Evolutionary conservation across 2,329 filamentous ascomycete genomes (phyloP), one percentile per base, ranked within the genome.

Genomic region (Biscogniauxia mediterranea): DNA sequence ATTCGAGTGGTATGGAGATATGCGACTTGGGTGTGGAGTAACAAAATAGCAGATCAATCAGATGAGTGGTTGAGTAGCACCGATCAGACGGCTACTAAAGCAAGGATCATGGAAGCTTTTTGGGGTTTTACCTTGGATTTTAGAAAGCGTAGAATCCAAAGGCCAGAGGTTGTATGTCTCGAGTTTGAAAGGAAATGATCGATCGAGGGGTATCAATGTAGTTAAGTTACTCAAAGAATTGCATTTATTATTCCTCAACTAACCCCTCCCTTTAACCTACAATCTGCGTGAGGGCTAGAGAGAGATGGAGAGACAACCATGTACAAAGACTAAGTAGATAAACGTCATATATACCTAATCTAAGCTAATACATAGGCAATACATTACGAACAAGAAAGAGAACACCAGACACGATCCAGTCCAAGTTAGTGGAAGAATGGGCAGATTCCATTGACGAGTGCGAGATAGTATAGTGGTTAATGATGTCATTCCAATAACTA

Each of bases 51-150:
- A 26, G 19, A 52, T 21, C 51, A 52, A 21, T 13, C 19, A 23
- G 9, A 52, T 23, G 20, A 11, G 7, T 51, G 7, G 19, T 51
- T 21, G 13, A 21, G 49, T 51, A 8, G 26, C 28, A 32, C n/a
- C 28, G 54, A 55, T 55, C 54, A 46, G 28, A 42, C 54, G 54
- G 32, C 21, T 15, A 20, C 54, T 56, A 28, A 32, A 56, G 42
- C 54, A 56, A 20, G 54, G 54, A 56, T 56, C 26, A 20, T 19
- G 20, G 38, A 49, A 26, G 51, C 19, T 52, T 32, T 9, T 13
- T 13, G 23, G 23, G 23, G 28, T 9, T 32, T 13, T 32, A 9
- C 7, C 28, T 32, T 32, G 28, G 28, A 13, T 32, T 9, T 13
- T 6, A 32, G 7, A 32, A 8, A 32, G 23, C 5, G 23, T 23